Base-by-base conservation (phyloP, 306 rosid species). In the Vigna angularis region DNA sequence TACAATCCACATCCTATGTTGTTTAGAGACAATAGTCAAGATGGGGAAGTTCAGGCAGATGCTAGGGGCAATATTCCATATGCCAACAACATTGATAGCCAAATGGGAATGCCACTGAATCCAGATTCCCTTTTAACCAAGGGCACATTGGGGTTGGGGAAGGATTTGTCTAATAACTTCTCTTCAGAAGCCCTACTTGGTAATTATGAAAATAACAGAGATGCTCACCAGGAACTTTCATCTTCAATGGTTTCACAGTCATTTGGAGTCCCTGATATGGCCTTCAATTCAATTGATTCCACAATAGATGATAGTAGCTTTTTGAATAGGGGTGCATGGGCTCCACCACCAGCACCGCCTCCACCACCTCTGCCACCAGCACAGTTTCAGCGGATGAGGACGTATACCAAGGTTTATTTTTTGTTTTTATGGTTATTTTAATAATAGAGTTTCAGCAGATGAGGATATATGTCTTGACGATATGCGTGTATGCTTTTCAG, bases 251-350 rank as follows among this genome's bases (percentile, higher is more conserved):
- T 90, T 85, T 89, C 98, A 13, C 96, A 89, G 71, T 77, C 98
- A 78, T 95, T 93, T 82, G 98, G 96, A 76, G 89, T 95, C 77
- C 97, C 98, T 44, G 97, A 91, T 70, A 91, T 93, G 90, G 68
- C 97, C 62, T 91, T 91, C 73, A 88, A 92, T 69, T 89, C 98
- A n/a, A 87, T 92, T 68, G 97, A 93, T 79, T 89, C 99, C 12
- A 59, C 98, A 3, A 91, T 95, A 75, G 90, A 91, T 18, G 93
- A 93, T 65, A 82, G 88, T 49, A 70, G 88, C 82, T 92, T 91
- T 86, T 77, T 93, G 80, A 85, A 90, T 77, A 83, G 93, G 38
- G 89, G 84, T 49, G 74, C 91, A 22, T 95, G 99, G 99, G 89
- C 93, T 30, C 87, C 93, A 1, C 88, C 90, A 9, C 88, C 93